Conservation (phyloP, 345 rosid genomes). For the Eucalyptus cloeziana region DNA sequence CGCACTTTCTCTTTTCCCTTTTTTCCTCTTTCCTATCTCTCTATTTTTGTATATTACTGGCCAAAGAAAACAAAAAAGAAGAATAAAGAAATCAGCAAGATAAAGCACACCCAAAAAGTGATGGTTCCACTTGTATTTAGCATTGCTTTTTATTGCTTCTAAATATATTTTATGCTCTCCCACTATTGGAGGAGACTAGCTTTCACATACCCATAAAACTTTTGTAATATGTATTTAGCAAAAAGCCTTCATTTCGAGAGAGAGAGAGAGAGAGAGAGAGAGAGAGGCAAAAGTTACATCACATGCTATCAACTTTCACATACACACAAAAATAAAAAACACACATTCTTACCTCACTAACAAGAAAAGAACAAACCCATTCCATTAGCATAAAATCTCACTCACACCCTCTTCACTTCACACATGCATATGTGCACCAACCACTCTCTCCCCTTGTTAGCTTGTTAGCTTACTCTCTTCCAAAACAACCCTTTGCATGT, state of each 20-base stretch:
- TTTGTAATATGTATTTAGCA: not conserved
- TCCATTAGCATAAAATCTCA: not conserved
- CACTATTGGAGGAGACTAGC: not conserved
- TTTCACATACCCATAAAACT: conserved; percentile 16
- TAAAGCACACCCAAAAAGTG: conserved; percentile 12
- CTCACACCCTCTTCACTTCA: not conserved
- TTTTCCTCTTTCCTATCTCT: not conserved
- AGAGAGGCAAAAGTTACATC: conserved; percentile 15
- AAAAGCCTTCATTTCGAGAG: not conserved
- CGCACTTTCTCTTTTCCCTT: not conserved
- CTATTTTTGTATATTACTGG: not conserved
- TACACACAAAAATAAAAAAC: not conserved
- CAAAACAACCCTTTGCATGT: not conserved
- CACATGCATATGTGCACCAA: not conserved
- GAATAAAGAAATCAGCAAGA: not conserved
- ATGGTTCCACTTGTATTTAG: conserved; percentile 19
- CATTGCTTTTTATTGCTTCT: not conserved
- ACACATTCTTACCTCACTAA: conserved; percentile 25
- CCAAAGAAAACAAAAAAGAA: not conserved
- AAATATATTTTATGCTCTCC: not conserved
- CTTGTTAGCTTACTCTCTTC: not conserved
- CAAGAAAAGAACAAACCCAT: conserved; percentile 57
- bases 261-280: not conserved
- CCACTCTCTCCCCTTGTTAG: not conserved
- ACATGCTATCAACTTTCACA: conserved; percentile 61